These are phyloP conservation scores for Ceratobasidium sp. DNA, from an alignment of 1,284 basidiomycete species.

Conservation along the genomic window DNA sequence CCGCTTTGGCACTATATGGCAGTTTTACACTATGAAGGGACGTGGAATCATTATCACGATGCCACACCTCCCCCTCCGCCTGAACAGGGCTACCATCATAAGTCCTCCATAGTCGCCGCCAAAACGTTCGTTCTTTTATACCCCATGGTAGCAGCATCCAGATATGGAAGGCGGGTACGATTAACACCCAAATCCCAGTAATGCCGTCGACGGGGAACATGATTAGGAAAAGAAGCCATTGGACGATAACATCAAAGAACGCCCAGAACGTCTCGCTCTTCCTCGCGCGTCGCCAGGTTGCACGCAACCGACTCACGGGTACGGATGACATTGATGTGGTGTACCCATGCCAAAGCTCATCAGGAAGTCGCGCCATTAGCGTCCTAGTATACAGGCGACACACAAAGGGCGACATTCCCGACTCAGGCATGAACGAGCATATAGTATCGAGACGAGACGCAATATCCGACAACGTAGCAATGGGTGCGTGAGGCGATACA, in stretches of 20 bases:
- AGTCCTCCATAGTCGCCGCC: slow-evolving; percentile 27
- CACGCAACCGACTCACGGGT: slow-evolving; percentile 15
- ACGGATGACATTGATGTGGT: slow-evolving; percentile 5
- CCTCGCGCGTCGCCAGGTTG: slow-evolving; percentile 19
- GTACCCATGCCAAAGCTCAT: slow-evolving; percentile 37
- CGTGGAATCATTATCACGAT: neutral
- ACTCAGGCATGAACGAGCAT: slow-evolving; percentile 8
- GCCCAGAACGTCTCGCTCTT: slow-evolving; percentile 31
- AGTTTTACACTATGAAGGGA: neutral
- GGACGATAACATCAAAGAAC: slow-evolving; percentile 6
- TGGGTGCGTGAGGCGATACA: slow-evolving; percentile 17
- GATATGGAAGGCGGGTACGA: slow-evolving; percentile 1
- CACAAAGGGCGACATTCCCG: slow-evolving; percentile 1
- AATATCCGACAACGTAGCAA: slow-evolving; percentile 19
- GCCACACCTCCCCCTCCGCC: slow-evolving; percentile 8
- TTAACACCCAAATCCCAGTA: slow-evolving; percentile 19
- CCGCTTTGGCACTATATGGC: neutral
- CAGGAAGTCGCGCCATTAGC: slow-evolving; percentile 15
- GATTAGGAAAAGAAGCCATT: slow-evolving; percentile 13
- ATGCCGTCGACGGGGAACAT: slow-evolving; percentile 10
- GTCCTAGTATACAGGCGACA: slow-evolving; percentile 14
- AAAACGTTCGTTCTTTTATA: slow-evolving; percentile 24
- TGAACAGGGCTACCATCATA: slow-evolving; percentile 30
- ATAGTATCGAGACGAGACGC: slow-evolving; percentile 29
- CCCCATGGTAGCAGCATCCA: slow-evolving; percentile 8